Evolutionary conservation across 768 basidiomycete species (phyloP).

Genomic region (Mycena albidolilacea): DNA sequence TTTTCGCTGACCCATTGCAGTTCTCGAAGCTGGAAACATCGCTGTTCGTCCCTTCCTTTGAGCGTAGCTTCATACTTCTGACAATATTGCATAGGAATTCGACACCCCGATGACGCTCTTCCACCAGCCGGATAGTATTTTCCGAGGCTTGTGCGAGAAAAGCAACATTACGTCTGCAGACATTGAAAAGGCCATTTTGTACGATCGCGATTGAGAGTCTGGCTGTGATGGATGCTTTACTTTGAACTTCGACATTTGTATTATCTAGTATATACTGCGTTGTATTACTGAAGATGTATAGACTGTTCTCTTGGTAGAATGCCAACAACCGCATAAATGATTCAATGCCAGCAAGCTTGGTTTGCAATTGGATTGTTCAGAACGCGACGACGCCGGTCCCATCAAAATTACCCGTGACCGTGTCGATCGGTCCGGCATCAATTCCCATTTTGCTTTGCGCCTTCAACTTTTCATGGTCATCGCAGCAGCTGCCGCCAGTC

Average conservation of each 20-base stretch:
- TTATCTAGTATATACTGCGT: background rate
- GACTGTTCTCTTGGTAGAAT: no score
- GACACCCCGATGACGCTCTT: slow-evolving; percentile 67
- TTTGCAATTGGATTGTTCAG: no score
- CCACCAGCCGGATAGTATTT: slow-evolving; percentile 56
- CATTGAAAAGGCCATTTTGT: slow-evolving; percentile 46
- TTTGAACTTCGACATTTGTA: background rate
- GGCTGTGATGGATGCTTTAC: background rate
- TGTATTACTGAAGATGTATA: no score
- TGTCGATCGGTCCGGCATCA: background rate
- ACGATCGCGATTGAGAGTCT: slow-evolving; percentile 20
- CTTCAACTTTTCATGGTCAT: slow-evolving; percentile 18
- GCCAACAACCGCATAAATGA: no score
- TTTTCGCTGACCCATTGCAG: slow-evolving; percentile 42
- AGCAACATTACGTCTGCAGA: slow-evolving; percentile 60
- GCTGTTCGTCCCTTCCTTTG: slow-evolving; percentile 50
- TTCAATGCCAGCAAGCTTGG: no score
- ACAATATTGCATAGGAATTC: slow-evolving; percentile 55
- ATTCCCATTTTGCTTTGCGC: background rate
- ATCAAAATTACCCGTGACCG: background rate
- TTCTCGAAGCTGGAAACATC: slow-evolving; percentile 75
- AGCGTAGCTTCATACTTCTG: background rate
- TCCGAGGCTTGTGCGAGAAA: slow-evolving; percentile 65
- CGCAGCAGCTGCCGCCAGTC: slow-evolving; percentile 4
- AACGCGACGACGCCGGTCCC: no score